A percentile compares a stretch with the other conserved stretches of the same genome.
Conservation (phyloP, 495 filamentous ascomycete species). For the Bathelium albidoporum region DNA sequence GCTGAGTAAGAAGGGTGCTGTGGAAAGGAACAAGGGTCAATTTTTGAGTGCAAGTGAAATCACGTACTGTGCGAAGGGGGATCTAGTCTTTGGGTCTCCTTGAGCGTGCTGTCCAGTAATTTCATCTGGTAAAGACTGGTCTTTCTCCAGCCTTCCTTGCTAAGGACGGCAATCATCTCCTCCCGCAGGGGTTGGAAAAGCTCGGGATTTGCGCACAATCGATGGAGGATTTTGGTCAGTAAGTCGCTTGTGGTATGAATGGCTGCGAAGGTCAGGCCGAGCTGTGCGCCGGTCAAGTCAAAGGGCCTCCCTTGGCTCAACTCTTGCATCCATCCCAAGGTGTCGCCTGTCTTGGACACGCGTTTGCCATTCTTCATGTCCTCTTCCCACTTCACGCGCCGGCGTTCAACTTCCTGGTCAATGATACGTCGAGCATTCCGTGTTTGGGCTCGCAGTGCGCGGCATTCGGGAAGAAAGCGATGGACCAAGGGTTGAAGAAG, state of each 20-base stretch:
- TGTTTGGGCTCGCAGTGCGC: slow-evolving; percentile 15
- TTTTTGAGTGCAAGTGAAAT: background rate
- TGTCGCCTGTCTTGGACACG: slow-evolving; percentile 2
- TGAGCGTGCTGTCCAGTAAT: slow-evolving; percentile 47
- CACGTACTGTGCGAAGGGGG: slow-evolving; percentile 36
- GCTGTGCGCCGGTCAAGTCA: slow-evolving; percentile 3
- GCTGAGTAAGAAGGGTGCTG: background rate
- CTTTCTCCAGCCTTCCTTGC: slow-evolving; percentile 33
- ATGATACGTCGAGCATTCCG: slow-evolving; percentile 21
- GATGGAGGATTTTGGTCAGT: slow-evolving; percentile 23
- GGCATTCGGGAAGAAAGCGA: slow-evolving; percentile 18
- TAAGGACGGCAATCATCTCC: slow-evolving; percentile 38
- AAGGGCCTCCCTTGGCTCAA: slow-evolving; percentile 1
- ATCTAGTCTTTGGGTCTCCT: slow-evolving; percentile 39
- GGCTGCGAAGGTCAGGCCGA: slow-evolving; percentile 6
- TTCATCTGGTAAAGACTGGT: slow-evolving; percentile 34
- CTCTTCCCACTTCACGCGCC: slow-evolving; percentile 9
- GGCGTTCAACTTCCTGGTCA: slow-evolving; percentile 22
- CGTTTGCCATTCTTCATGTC: background rate
- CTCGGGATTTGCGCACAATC: slow-evolving; percentile 40
- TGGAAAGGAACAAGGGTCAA: slow-evolving; percentile 1
- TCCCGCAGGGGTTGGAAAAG: slow-evolving; percentile 39
- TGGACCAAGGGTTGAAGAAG: slow-evolving; percentile 32
- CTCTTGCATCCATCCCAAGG: slow-evolving; percentile 12
- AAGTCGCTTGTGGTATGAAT: slow-evolving; percentile 11